Conservation (phyloP, 176 grass and related monocot species). For the maize (Zea mays) region Zm-B73-REFERENCE-NAM-5.0 NC_050104.1:3767501-3768000, state of each 20-base stretch:
- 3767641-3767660: neutral
- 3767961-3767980: neutral
- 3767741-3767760: neutral
- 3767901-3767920: neutral
- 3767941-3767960: neutral
- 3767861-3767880: neutral
- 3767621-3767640: neutral
- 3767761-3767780: neutral
- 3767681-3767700: no score
- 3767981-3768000: no score
- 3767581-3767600: constrained; percentile 24
- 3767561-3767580: neutral
- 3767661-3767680: neutral
- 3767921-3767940: neutral
- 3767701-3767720: neutral
- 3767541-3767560: neutral
- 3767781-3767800: neutral
- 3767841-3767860: neutral
- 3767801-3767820: constrained; percentile 17
- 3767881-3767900: neutral
- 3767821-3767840: neutral
- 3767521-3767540: constrained; percentile 10
- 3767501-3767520: neutral
- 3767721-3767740: neutral
- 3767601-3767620: neutral